phyloP scores from a whole-genome alignment of 2,329 filamentous ascomycete species.

The Camptophora hylomeconis region DNA sequence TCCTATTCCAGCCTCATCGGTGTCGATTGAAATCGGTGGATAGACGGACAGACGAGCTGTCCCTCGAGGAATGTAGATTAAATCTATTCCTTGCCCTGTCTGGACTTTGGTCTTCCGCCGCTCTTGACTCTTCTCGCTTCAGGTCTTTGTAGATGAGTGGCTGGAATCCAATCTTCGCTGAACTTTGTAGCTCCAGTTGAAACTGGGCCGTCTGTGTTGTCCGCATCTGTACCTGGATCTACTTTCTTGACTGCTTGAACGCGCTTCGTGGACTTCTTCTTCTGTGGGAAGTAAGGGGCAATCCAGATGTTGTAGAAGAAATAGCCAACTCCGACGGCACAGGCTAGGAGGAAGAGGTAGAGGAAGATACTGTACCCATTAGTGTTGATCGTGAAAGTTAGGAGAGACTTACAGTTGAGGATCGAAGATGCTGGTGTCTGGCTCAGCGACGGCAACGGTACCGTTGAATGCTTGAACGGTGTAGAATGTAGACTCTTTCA shows the following conservation, averaged over 20 bases:
- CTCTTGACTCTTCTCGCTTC: constrained; percentile 51
- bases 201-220: constrained; percentile 58
- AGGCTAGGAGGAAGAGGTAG: constrained; percentile 74
- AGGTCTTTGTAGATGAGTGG: constrained; percentile 77
- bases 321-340: constrained; percentile 71
- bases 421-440: constrained; percentile 82
- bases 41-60: too few relatives aligned
- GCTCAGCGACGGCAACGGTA: constrained; percentile 75
- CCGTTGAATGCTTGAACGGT: constrained; percentile 70
- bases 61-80: too few relatives aligned
- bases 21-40: too few relatives aligned
- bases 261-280: constrained; percentile 28
- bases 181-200: constrained; percentile 61
- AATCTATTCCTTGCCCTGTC: constrained; percentile 23
- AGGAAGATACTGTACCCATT: constrained; percentile 67
- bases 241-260: constrained; percentile 54
- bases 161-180: constrained; percentile 89
- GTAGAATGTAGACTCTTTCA: constrained; percentile 43
- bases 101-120: constrained; percentile 26
- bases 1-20: too few relatives aligned
- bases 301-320: constrained; percentile 99
- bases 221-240: constrained; percentile 46
- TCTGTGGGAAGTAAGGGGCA: constrained; percentile 84
- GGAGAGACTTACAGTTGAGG: constrained; percentile 68
- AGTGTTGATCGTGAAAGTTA: constrained; percentile 5